Evolutionary conservation across 1,139 yeast genomes (phyloP).

Genomic region (Arxiozyma slooffiae): DNA sequence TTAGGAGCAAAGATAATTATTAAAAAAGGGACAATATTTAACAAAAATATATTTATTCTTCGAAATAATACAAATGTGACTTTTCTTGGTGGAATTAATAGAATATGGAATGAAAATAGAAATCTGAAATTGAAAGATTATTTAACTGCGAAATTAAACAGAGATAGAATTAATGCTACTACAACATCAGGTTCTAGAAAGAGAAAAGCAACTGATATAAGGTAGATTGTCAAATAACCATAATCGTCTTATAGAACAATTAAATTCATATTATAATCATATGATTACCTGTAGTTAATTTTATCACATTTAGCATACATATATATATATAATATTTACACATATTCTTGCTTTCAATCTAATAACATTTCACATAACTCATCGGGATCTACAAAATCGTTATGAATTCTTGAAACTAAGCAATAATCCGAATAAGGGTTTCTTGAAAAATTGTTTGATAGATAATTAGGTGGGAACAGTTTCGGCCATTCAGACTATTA

Average conservation of each 20-base stretch:
- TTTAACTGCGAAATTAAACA: constrained; percentile 20
- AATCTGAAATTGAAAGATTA: constrained; percentile 24
- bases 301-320: not conserved
- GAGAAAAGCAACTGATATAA: constrained; percentile 8
- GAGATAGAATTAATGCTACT: constrained; percentile 7
- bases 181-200: not conserved
- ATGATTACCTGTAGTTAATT: not conserved
- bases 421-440: constrained; percentile 53
- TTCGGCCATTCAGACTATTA: constrained; percentile 91
- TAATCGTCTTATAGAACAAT: not conserved
- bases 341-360: constrained; percentile 9
- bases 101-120: constrained; percentile 25
- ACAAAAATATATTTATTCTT: constrained; percentile 24
- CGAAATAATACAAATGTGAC: constrained; percentile 15
- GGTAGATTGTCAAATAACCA: not conserved
- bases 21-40: constrained; percentile 21
- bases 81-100: constrained; percentile 26
- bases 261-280: not conserved
- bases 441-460: constrained; percentile 51
- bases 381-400: constrained; percentile 63
- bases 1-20: constrained; percentile 28
- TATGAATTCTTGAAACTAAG: constrained; percentile 77
- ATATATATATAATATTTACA: constrained; percentile 1
- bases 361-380: constrained; percentile 66
- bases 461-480: constrained; percentile 43